phyloP scores from a whole-genome alignment of 345 rosid genomes.

The Hypericum androsaemum region DNA sequence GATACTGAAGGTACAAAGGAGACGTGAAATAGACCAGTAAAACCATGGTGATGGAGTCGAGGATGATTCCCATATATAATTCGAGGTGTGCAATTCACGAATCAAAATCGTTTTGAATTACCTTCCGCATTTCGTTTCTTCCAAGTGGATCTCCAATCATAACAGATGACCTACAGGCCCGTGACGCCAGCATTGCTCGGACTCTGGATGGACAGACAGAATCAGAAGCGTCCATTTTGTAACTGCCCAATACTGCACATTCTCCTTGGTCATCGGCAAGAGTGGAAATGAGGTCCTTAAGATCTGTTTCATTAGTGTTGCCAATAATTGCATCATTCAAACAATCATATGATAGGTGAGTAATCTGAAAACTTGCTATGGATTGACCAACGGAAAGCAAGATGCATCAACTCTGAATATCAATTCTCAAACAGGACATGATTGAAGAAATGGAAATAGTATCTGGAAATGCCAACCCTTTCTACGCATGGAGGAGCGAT shows the following conservation, averaged over 20 bases:
- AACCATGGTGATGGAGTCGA: not conserved
- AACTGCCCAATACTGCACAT: slow-evolving; percentile 66
- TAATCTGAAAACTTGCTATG: not conserved
- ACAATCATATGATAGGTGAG: not conserved
- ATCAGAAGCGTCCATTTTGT: slow-evolving; percentile 55
- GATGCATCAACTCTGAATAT: too few relatives aligned
- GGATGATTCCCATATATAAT: too few relatives aligned
- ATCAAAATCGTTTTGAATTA: slow-evolving; percentile 7
- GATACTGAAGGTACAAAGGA: not conserved
- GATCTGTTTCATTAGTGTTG: slow-evolving; percentile 39
- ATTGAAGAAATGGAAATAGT: too few relatives aligned
- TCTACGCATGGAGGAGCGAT: too few relatives aligned
- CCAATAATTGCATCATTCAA: slow-evolving; percentile 7
- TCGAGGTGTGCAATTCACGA: too few relatives aligned
- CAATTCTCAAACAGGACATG: too few relatives aligned
- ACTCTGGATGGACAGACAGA: slow-evolving; percentile 91
- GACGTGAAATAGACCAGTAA: not conserved
- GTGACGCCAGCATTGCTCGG: slow-evolving; percentile 81
- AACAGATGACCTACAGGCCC: slow-evolving; percentile 85
- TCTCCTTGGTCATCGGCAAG: slow-evolving; percentile 75
- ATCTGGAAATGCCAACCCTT: too few relatives aligned
- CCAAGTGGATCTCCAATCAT: slow-evolving; percentile 87
- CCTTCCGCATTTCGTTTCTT: slow-evolving; percentile 84
- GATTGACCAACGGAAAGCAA: not conserved
- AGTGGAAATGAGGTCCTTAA: slow-evolving; percentile 79